Evolutionary conservation across 345 rosid species (phyloP).

Genomic region (Draba incana): DNA sequence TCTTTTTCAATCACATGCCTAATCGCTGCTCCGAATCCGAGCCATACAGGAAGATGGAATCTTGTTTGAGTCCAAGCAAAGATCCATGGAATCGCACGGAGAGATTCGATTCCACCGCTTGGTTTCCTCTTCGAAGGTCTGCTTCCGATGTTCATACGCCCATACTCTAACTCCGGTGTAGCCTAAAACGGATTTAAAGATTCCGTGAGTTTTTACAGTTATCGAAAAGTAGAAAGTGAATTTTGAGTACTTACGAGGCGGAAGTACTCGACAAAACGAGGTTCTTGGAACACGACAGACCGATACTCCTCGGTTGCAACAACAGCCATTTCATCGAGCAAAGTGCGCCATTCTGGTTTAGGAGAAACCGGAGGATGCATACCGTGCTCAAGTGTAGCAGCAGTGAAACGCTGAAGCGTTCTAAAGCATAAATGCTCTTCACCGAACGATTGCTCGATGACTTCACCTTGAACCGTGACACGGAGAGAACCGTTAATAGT

Average conservation of each 20-base stretch:
- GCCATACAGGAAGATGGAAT: constrained; percentile 99
- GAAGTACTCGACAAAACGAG: constrained; percentile 95
- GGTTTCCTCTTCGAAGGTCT: constrained; percentile 96
- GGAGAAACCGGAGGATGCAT: constrained; percentile 94
- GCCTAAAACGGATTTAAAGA: constrained; percentile 54
- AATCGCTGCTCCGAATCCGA: constrained; percentile 92
- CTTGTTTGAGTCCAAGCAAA: constrained; percentile 99
- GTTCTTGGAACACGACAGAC: constrained; percentile 86
- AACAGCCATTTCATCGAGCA: constrained; percentile 93
- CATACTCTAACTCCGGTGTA: constrained; percentile 96
- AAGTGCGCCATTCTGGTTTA: constrained; percentile 90
- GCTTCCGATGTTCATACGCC: constrained; percentile 99
- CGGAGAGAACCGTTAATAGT: constrained; percentile 93
- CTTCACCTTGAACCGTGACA: constrained; percentile 98
- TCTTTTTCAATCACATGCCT: constrained; percentile 67
- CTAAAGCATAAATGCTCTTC: constrained; percentile 95
- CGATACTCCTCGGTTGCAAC: constrained; percentile 90
- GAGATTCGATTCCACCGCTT: constrained; percentile 96
- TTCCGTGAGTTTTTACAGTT: constrained; percentile 11
- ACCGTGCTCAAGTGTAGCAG: constrained; percentile 97
- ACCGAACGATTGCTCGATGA: constrained; percentile 94
- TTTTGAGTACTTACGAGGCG: constrained; percentile 97
- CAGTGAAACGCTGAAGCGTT: constrained; percentile 91
- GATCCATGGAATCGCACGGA: constrained; percentile 99
- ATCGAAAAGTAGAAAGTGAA: background rate